These are phyloP conservation scores for Blastocystis sp. DNA, from an alignment of 352 stramenopile species.

Conservation along the genomic window DNA sequence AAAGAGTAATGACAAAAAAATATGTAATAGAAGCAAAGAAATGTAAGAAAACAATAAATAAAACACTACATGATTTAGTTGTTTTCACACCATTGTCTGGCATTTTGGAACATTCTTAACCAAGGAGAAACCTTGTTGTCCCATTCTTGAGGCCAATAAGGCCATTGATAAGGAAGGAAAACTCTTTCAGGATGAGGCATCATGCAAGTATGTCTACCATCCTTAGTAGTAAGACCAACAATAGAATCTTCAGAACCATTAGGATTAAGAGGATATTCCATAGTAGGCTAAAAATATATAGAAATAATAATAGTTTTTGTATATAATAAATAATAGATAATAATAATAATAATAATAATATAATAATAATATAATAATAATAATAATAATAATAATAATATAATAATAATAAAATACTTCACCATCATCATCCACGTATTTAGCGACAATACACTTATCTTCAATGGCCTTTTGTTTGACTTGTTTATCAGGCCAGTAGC, in stretches of 20 bases:
- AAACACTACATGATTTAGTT: too few relatives aligned
- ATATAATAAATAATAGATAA: too few relatives aligned
- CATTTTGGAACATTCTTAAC: slow-evolving; percentile 94
- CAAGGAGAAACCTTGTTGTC: slow-evolving; percentile 66
- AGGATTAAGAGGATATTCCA: slow-evolving; percentile 94
- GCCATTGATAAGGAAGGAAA: slow-evolving; percentile 91
- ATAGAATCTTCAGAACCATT: slow-evolving; percentile 89
- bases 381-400: too few relatives aligned
- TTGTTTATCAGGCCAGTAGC: slow-evolving; percentile 76
- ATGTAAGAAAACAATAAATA: too few relatives aligned
- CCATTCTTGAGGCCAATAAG: slow-evolving; percentile 68
- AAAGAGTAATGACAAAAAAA: too few relatives aligned
- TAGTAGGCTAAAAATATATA: slow-evolving; percentile 51
- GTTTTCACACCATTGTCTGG: slow-evolving; percentile 75
- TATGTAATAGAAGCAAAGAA: too few relatives aligned
- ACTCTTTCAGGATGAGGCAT: slow-evolving; percentile 96
- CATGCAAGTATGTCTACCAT: slow-evolving; percentile 88
- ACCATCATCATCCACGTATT: slow-evolving; percentile 85
- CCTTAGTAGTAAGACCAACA: slow-evolving; percentile 76
- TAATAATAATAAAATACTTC: too few relatives aligned
- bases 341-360: too few relatives aligned
- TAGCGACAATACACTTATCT: slow-evolving; percentile 72
- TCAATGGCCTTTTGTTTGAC: slow-evolving; percentile 65
- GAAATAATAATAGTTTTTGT: too few relatives aligned
- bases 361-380: too few relatives aligned